Evolutionary conservation across 306 rosid genomes (phyloP).

Genomic region (Hippophae rhamnoides): DNA sequence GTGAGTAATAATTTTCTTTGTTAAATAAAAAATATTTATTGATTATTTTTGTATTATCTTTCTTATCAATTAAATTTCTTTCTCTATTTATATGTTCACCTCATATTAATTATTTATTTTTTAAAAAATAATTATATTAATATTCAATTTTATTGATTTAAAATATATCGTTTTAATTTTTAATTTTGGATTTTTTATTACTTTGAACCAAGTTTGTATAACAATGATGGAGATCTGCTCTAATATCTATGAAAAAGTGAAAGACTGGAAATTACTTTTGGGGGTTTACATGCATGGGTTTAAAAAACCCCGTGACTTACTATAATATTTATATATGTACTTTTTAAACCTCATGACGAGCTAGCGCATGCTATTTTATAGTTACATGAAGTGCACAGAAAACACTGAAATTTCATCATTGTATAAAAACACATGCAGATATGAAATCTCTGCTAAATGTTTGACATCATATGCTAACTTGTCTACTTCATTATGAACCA

Average conservation of each 20-base stretch:
- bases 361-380: slow-evolving; percentile 22
- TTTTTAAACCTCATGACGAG: background rate
- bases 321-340: background rate
- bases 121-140: too few relatives aligned
- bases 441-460: too few relatives aligned
- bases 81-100: too few relatives aligned
- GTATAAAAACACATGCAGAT: too few relatives aligned
- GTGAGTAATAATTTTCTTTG: too few relatives aligned
- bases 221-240: slow-evolving; percentile 59
- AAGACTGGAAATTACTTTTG: slow-evolving; percentile 27
- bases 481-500: too few relatives aligned
- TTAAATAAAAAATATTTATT: too few relatives aligned
- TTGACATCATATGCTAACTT: too few relatives aligned
- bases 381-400: slow-evolving; percentile 26
- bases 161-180: slow-evolving; percentile 21
- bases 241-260: slow-evolving; percentile 35
- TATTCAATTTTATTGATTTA: too few relatives aligned
- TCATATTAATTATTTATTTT: too few relatives aligned
- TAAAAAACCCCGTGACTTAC: slow-evolving; percentile 43
- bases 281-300: slow-evolving; percentile 20
- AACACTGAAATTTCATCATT: slow-evolving; percentile 8
- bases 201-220: slow-evolving; percentile 38
- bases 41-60: too few relatives aligned
- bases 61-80: too few relatives aligned
- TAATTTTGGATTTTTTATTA: slow-evolving; percentile 1